Base-by-base conservation (phyloP, 257 asterid species). In the Przewalskia tangutica region DNA sequence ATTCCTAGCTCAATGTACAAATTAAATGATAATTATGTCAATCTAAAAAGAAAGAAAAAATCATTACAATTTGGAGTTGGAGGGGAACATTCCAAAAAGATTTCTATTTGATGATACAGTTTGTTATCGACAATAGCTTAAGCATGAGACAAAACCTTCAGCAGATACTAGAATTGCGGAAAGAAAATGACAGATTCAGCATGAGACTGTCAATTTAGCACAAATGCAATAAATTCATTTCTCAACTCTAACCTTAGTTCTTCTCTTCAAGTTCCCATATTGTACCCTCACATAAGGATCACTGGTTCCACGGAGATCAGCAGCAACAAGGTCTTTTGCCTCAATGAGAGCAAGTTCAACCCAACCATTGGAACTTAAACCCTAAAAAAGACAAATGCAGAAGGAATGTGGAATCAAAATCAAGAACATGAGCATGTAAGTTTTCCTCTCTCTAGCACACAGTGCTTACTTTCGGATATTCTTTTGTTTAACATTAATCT, bases 221-320 rank as follows among this genome's bases (percentile, higher is more conserved):
- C 54, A 40, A 8, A 3, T 17, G 32, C 23, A 67, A 53, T 38
- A 18, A 58, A 84, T 42, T 68, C 36, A 17, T 23, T 16, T 50
- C 63, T 13, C 50, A 50, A 50, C 20, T 68, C 92, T 80, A 54
- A 95, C 98, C 97, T 96, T 96, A 7, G 97, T 96, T 56, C 88
- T 91, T 89, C 91, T 93, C 91, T 92, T 94, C 91, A 92, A 83
- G 91, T 85, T 88, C n/a, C 99, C 99, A 34, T 96, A 96, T 53
- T 94, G 94, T 76, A 96, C 91, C 85, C 93, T 92, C 86, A 96
- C 99, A 60, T 86, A 96, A 65, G 99, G 99, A 88, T 96, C 99
- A 80, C 99, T 96, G 8, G 98, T 96, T 76, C 99, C 99, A 88
- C 99, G 89, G 59, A 93, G 86, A 91, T 96, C 99, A 83, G 99